Base-by-base conservation (phyloP, 768 basidiomycete species). In the Fibroporia radiculosa region DNA sequence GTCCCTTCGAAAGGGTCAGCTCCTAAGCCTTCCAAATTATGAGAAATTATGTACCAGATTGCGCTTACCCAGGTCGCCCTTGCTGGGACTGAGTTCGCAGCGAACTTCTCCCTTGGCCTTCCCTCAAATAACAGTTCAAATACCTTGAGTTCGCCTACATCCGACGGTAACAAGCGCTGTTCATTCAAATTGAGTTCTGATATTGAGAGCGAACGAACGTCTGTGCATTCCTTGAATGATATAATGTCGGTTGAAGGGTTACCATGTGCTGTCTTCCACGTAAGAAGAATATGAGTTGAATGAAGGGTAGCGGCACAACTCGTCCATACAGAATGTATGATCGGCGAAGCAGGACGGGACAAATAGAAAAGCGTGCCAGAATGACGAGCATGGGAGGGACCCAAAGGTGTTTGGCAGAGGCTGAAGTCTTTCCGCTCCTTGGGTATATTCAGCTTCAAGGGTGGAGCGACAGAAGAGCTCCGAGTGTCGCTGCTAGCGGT, bases 31-130 rank as follows among this genome's bases (percentile, higher is more conserved):
- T n/a, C 29, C 10, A 40, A 26, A 25, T n/a, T 10, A 18, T 42
- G 28, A 19, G 12, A 3, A 29, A 18, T 6, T 8, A 57, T 69
- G 55, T 58, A 84, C 85, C 85, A 88, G 37, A 87, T 76, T 3
- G 79, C 74, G 53, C 80, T 82, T 40, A 88, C 72, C 85, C 85
- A 88, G 7, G 71, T 72, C 3, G 82, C 83, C 40, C 85, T 68
- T 45, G 83, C 82, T 47, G 73, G 69, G 22, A 77, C 72, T 18
- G 77, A 77, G 8, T 65, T 59, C 2, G 75, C 77, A 0, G 81
- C 84, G 57, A 88, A 84, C 44, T 68, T 75, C 56, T 84, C 80
- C 42, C 62, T 66, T 3, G 61, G 62, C 19, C 66, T 61, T 12
- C 69, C 75, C 42, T 76, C 71, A 44, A 84, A 82, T 14, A 72